Evolutionary conservation across 352 stramenopile genomes (phyloP).

Genomic region (Pythium chondricola): DNA sequence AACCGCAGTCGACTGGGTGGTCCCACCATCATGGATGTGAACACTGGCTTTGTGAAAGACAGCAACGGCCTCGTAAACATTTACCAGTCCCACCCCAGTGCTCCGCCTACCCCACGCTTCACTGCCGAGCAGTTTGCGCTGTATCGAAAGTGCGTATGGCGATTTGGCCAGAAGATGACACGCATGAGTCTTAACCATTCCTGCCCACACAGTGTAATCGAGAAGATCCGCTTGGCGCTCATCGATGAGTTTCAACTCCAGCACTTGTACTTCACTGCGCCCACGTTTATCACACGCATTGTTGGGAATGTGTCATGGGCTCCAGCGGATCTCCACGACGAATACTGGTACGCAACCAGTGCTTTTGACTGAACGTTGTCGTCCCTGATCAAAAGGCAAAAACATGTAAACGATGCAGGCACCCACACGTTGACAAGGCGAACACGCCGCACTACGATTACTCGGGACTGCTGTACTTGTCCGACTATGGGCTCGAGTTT

Average conservation of each 20-base stretch:
- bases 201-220: constrained; percentile 40
- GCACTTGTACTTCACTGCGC: constrained; percentile 88
- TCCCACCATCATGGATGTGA: constrained; percentile 91
- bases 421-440: constrained; percentile 89
- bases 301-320: constrained; percentile 81
- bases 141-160: constrained; percentile 57
- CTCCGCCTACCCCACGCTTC: constrained; percentile 55
- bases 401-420: constrained; percentile 30
- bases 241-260: constrained; percentile 77
- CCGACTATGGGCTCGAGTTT: constrained; percentile 80
- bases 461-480: constrained; percentile 86
- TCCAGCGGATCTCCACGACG: constrained; percentile 81
- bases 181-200: not conserved
- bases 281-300: constrained; percentile 90
- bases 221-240: constrained; percentile 69
- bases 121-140: constrained; percentile 74
- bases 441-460: constrained; percentile 94
- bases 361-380: no score
- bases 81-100: constrained; percentile 52
- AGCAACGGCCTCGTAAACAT: constrained; percentile 86
- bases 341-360: constrained; percentile 70
- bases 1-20: constrained; percentile 64
- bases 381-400: no score
- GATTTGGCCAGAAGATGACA: not conserved
- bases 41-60: constrained; percentile 86